phyloP scores from a whole-genome alignment of 768 basidiomycete species.

The Megacollybia marginata region DNA sequence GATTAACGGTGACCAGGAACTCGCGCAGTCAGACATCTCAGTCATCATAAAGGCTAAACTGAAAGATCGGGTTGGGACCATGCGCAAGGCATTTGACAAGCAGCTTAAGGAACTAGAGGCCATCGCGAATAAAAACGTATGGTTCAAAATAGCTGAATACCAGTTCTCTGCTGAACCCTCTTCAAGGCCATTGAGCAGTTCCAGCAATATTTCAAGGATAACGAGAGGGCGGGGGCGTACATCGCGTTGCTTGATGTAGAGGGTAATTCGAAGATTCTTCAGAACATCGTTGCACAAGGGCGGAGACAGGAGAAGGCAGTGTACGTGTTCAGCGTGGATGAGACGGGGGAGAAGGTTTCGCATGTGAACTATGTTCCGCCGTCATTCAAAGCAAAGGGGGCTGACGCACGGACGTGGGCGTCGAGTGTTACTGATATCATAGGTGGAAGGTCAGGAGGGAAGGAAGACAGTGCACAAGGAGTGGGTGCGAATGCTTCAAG shows the following conservation, averaged over 20 bases:
- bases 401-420: constrained; percentile 90
- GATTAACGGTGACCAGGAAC: constrained; percentile 51
- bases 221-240: constrained; percentile 63
- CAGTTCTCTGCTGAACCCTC: background rate
- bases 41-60: constrained; percentile 75
- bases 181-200: constrained; percentile 64
- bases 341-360: constrained; percentile 63
- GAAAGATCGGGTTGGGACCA: constrained; percentile 59
- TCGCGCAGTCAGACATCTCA: constrained; percentile 86
- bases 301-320: constrained; percentile 77
- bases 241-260: constrained; percentile 67
- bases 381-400: constrained; percentile 48
- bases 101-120: constrained; percentile 77
- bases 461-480: constrained; percentile 88
- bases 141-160: constrained; percentile 31
- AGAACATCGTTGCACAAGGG: constrained; percentile 67
- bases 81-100: constrained; percentile 82
- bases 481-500: constrained; percentile 63
- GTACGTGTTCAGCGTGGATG: constrained; percentile 82
- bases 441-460: constrained; percentile 96
- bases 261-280: constrained; percentile 84
- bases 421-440: constrained; percentile 66
- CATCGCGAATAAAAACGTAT: constrained; percentile 55
- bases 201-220: constrained; percentile 67
- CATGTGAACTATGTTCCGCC: constrained; percentile 80